Evolutionary conservation across 1,284 basidiomycete species (phyloP), one percentile per base, ranked within the genome.

Genomic region (Meripilus lineatus): DNA sequence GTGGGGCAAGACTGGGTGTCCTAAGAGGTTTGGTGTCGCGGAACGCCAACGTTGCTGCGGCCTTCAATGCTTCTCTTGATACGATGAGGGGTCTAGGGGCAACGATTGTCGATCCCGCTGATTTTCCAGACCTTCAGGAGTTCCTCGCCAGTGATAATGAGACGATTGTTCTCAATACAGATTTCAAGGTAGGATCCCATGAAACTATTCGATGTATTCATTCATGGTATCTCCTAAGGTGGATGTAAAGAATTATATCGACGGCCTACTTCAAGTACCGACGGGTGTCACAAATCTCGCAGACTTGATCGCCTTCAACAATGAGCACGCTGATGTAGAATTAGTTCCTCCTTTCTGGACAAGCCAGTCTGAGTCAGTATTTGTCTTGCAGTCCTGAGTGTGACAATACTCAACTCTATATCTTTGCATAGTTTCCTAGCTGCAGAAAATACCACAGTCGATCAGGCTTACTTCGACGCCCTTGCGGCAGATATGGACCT

Each of bases 231-330:
- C 32, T 24, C 20, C 7, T 43, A 13, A 69, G 67, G 50, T 63
- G 11, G 61, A 65, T 14, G 42, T 72, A 11, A 60, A 66, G 18
- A 52, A 53, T 15, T 70, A 67, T 43, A 61, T 70, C 20, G 47
- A 52, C 3, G 59, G 55, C 2, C 53, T 70, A 4, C 37, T 63
- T 8, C 51, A 61, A 14, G 63, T 67, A 8, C 67, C 68, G 7
- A 68, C 66, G 0, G 63, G 63, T 1, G 65, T 66, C 5, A 59
- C 54, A 38, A 55, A 54, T 25, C 58, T 75, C 7, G 64, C 62
- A 1, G 68, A 71, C 50, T 33, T 74, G 24, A 72, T 74, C 46
- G 54, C 58, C 6, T 74, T 72, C 56, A 71, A 74, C 45, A 56
- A 56, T 13, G 64, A 62, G 6, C 62, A 75, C 43, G 65, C 67